Evolutionary conservation across 495 filamentous ascomycete species (phyloP), one percentile per base, ranked within the genome.

Genomic region (Xylaria intraflava): DNA sequence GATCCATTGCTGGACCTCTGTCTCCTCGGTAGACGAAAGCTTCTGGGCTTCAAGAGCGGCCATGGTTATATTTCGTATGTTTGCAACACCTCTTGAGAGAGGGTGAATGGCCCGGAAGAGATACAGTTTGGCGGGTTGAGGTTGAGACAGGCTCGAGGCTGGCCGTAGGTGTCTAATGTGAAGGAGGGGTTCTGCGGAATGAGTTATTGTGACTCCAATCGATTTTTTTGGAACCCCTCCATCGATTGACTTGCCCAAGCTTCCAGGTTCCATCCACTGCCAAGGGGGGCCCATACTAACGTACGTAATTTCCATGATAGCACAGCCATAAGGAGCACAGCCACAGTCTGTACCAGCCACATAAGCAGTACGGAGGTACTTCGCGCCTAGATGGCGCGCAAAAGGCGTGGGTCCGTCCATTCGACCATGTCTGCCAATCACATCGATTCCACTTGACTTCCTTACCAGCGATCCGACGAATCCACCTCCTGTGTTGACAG

Each of bases 1-100:
- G 60, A 95, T 75, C 91, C 90, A 96, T 76, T 91, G 83, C 64
- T 85, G 81, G 67, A 94, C 85, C 69, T 94, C 90, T 23, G 86
- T 81, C 67, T 87, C 81, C 70, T 98, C 92, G 53, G 80, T 72
- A 57, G 80, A 75, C 49, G 80, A 82, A 69, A 92, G 95, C 57
- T 78, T 82, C 61, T 78, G 78, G 53, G 77, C 66, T 46, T 83
- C 74, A 74, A 91, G 88, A 60, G 89, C 81, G 31, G 77, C 67
- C 77, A 80, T 80, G 64, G 62, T 71, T 59, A 60, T 33, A 16
- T 65, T 60, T 51, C 58, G 56, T 49, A 59, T 58, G 56, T 41
- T 64, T 48, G 51, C 17, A 31, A 70, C 60, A 61, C 71, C 74
- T 70, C 76, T 65, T 35, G 75, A 66, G 61, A 73, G 73, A 63